Percentiles rank a stretch among this genome's conserved stretches.
Conservation (phyloP, 2,329 filamentous ascomycete species). For the Diaporthe ampelina region DNA sequence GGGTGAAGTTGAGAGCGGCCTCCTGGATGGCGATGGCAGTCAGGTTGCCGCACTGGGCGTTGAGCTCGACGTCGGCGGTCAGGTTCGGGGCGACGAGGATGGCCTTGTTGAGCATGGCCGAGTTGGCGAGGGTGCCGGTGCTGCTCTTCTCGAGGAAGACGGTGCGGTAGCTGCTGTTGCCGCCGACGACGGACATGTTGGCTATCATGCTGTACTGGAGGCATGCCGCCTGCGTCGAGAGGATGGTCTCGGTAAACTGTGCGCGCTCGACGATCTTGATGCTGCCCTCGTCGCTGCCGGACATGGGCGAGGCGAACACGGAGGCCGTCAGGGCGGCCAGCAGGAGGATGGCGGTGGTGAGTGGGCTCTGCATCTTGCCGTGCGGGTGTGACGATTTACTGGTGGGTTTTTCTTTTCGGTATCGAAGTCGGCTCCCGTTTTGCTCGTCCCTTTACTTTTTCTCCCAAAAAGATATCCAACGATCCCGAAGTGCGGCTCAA, state of each 20-base stretch:
- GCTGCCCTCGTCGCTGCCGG: conserved; percentile 4
- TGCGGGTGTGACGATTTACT: background rate
- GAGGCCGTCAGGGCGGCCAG: conserved; percentile 27
- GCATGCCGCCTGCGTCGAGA: conserved; percentile 47
- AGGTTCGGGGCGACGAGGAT: conserved; percentile 54
- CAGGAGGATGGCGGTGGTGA: conserved; percentile 34
- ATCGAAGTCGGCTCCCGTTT: background rate
- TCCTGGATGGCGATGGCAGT: conserved; percentile 58
- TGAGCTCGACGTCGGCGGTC: conserved; percentile 56
- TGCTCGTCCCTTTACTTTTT: background rate
- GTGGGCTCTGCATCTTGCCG: conserved; percentile 37
- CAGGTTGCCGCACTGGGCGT: conserved; percentile 60
- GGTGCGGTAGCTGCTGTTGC: conserved; percentile 61
- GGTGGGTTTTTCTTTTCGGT: background rate
- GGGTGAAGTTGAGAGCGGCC: conserved; percentile 60
- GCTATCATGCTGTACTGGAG: conserved; percentile 59
- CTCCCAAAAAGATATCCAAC: background rate
- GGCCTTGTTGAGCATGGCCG: conserved; percentile 58
- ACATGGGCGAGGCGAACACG: conserved; percentile 31
- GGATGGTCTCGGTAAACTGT: conserved; percentile 10
- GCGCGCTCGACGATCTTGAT: conserved; percentile 34
- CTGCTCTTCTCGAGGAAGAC: conserved; percentile 59
- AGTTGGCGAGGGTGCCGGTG: conserved; percentile 55
- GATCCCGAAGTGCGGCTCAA: conserved; percentile 29
- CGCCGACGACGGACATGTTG: conserved; percentile 61